Base-by-base conservation (phyloP, 2,329 filamentous ascomycete genomes). In the Cladosporium colombiae region DNA sequence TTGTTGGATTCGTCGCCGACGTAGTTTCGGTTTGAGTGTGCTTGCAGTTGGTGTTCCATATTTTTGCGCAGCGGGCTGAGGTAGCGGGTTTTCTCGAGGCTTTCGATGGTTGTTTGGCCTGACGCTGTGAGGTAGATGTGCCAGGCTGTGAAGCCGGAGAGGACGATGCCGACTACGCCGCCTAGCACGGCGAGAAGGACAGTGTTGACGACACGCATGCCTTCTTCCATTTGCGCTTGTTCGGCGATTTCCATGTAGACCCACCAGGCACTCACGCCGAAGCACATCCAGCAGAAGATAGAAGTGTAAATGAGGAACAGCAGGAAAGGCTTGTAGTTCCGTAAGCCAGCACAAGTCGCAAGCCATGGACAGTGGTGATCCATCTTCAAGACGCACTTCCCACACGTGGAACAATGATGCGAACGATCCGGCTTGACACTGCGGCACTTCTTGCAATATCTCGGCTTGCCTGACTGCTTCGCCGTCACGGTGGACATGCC, bases 331-430 rank as follows among this genome's bases (percentile, higher is more conserved):
- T 99, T 99, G 84, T 97, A 96, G 80, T 99, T 99, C 75, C 88
- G 88, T 69, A 99, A 82, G 23, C 95, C 95, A 67, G 99, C 91
- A 78, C 95, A 99, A 4, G 92, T 97, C 31, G 95, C 94, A 59
- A 99, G 85, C 95, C 95, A 99, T 18, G 95, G 95, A 77, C 95
- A 99, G 81, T 99, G 95, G 78, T 99, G 95, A 77, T 99, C 95
- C 95, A 99, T 99, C 83, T 99, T 99, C 78, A 99, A 84, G 29
- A 99, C 93, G 78, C 95, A 99, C 74, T 91, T 90, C 71, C 90
- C 88, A 80, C 95, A 99, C 4, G 93, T 96, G 13, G 92, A 96
- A 84, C 95, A 99, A 82, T 99, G 95, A 78, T 99, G 95, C 35
- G 94, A 89, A 68, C 95, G 91, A 80, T 99, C 95, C 50, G 95